Evolutionary conservation across 1,284 basidiomycete species (phyloP), one percentile per base, ranked within the genome.

Genomic region (Cronartium ribicola): DNA sequence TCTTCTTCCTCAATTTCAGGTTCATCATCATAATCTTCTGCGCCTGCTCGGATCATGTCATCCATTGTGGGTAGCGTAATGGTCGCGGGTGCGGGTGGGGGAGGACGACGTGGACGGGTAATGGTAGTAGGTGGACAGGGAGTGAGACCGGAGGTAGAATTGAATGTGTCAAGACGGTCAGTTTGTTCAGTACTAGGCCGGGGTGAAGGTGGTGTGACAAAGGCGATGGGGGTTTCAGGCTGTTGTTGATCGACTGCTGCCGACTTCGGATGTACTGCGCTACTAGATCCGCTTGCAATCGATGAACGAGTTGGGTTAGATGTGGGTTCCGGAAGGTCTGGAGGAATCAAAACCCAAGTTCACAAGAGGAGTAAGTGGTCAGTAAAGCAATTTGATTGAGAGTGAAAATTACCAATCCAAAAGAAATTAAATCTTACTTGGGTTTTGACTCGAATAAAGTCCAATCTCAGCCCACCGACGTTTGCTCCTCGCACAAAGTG

Each of bases 401-500:
- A 41, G 3, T 40, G 62, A 64, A 40, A 41, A n/a, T 17, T 40
- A n/a, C 40, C 3, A 59, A 4, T 68, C 55, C 3, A 59, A 60
- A 36, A 36, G 36, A 60, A 40, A 39, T 5, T 55, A 39, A 11
- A 17, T 59, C 14, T n/a, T 67, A 2, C 20, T 2, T 20, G 66
- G 46, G 1, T 22, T 22, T 43, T 8, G 36, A 29, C 66, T 51
- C 40, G 70, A 73, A 41, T 73, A 61, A 41, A 92, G 81, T 4
- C 91, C 91, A 40, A 87, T 84, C 78, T 89, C 87, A 75, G 89
- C 87, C 92, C 92, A 95, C 80, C 87, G 88, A 79, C 88, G 86
- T 66, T 92, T 84, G 81, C 91, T 92, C 77, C 86, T 85, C 82
- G 94, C 92, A 71, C 91, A 93, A 88, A 89, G 91, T 22, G 92